Percentiles rank a stretch among this genome's conserved stretches.
Evolutionary conservation across 495 filamentous ascomycete species (phyloP).

Genomic region (Diplogelasinospora grovesii): DNA sequence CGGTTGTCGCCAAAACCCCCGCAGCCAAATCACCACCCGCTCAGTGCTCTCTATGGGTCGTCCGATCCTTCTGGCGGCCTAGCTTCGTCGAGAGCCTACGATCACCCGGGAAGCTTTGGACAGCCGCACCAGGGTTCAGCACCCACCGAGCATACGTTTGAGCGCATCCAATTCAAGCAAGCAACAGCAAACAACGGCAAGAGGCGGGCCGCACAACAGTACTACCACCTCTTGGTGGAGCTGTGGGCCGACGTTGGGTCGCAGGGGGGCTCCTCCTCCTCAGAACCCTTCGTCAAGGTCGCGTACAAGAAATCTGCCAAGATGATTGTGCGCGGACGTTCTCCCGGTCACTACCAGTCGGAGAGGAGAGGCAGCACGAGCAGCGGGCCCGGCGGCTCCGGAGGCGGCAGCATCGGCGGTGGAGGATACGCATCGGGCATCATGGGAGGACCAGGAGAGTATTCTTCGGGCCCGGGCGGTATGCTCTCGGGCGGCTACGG

Average conservation of each 20-base stretch:
- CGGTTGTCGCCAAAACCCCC: constrained; percentile 61
- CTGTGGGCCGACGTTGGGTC: constrained; percentile 68
- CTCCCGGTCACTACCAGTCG: constrained; percentile 87
- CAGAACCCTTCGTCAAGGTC: constrained; percentile 66
- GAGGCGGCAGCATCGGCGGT: constrained; percentile 43
- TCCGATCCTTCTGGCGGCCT: constrained; percentile 32
- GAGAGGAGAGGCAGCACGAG: constrained; percentile 68
- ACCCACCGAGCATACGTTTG: constrained; percentile 64
- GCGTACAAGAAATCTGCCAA: constrained; percentile 71
- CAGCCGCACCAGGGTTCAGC: constrained; percentile 35
- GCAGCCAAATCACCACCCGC: constrained; percentile 37
- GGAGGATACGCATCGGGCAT: constrained; percentile 34
- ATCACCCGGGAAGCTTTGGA: constrained; percentile 32
- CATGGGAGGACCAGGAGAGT: constrained; percentile 31
- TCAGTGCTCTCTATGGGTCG: constrained; percentile 26
- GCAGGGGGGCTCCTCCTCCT: constrained; percentile 27
- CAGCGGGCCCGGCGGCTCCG: constrained; percentile 61
- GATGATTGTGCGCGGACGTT: constrained; percentile 91
- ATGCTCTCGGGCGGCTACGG: constrained; percentile 24
- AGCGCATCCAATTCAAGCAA: constrained; percentile 93
- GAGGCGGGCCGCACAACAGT: constrained; percentile 83
- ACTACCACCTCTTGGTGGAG: constrained; percentile 87
- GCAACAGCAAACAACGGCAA: constrained; percentile 97
- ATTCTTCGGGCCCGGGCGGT: constrained; percentile 26
- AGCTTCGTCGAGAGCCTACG: constrained; percentile 34